Evolutionary conservation across 2,329 filamentous ascomycete genomes (phyloP).

Genomic region (Fusarium newnesense): DNA sequence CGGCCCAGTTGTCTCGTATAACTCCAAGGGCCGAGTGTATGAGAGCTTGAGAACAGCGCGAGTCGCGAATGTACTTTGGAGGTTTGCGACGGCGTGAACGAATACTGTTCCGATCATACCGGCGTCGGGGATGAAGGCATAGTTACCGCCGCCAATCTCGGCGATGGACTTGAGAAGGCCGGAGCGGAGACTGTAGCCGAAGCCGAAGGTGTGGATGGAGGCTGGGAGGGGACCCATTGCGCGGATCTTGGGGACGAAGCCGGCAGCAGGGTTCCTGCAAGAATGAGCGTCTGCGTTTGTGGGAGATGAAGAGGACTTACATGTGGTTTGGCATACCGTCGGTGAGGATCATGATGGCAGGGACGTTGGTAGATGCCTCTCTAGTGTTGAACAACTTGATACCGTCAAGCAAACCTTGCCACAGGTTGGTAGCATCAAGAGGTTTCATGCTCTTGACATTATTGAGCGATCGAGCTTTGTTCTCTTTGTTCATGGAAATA

Average conservation of each 20-base stretch:
- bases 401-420: constrained; percentile 65
- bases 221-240: constrained; percentile 53
- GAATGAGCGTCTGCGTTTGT: not conserved
- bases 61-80: constrained; percentile 67
- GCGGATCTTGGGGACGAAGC: constrained; percentile 66
- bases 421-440: constrained; percentile 62
- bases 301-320: constrained; percentile 43
- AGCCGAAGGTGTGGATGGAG: constrained; percentile 54
- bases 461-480: constrained; percentile 55
- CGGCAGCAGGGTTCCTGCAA: constrained; percentile 57
- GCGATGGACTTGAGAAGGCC: constrained; percentile 69
- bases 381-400: constrained; percentile 57
- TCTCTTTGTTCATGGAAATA: constrained; percentile 56
- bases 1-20: constrained; percentile 54
- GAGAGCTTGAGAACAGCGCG: constrained; percentile 56
- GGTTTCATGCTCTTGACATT: constrained; percentile 57
- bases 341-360: constrained; percentile 64
- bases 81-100: constrained; percentile 69
- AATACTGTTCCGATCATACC: constrained; percentile 73
- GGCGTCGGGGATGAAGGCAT: constrained; percentile 69
- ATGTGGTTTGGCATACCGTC: constrained; percentile 66
- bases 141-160: constrained; percentile 66
- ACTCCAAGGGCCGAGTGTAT: constrained; percentile 49
- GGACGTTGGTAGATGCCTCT: constrained; percentile 51
- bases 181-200: constrained; percentile 50